A percentile compares a stretch with the other conserved stretches of the same genome.
Conservation (phyloP, 331 rosid species). For the Quercus phellos region DNA sequence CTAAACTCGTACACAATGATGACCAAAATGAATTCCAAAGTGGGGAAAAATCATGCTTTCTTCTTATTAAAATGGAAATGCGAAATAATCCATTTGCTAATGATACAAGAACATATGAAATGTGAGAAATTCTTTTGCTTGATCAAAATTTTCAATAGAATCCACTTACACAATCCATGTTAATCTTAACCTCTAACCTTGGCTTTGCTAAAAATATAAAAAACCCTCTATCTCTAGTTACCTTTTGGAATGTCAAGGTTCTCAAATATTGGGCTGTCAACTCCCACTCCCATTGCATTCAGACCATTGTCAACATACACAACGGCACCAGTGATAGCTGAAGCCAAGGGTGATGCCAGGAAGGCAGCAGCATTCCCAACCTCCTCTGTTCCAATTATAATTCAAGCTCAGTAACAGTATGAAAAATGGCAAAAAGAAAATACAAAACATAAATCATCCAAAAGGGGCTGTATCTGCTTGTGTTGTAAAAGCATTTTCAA, state of each 20-base stretch:
- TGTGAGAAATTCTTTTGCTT: not conserved
- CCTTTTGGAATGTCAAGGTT: conserved; percentile 39
- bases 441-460: no score
- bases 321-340: conserved; percentile 77
- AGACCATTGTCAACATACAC: conserved; percentile 80
- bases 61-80: no score
- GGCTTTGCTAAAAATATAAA: not conserved
- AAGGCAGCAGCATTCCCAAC: conserved; percentile 81
- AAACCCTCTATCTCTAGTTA: conserved; percentile 1
- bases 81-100: not conserved
- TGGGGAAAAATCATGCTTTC: not conserved
- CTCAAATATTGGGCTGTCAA: conserved; percentile 52
- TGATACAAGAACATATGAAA: not conserved
- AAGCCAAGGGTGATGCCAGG: conserved; percentile 83
- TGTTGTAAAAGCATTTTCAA: no score
- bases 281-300: conserved; percentile 79
- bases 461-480: no score
- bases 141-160: not conserved
- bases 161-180: not conserved
- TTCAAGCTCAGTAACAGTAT: not conserved
- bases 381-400: conserved; percentile 55
- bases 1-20: not conserved
- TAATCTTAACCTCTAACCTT: not conserved
- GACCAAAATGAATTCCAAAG: not conserved
- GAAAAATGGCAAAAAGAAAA: not conserved